Evolutionary conservation across 495 filamentous ascomycete genomes (phyloP), one percentile per base, ranked within the genome.

Genomic region (Penicillium argentinense): DNA sequence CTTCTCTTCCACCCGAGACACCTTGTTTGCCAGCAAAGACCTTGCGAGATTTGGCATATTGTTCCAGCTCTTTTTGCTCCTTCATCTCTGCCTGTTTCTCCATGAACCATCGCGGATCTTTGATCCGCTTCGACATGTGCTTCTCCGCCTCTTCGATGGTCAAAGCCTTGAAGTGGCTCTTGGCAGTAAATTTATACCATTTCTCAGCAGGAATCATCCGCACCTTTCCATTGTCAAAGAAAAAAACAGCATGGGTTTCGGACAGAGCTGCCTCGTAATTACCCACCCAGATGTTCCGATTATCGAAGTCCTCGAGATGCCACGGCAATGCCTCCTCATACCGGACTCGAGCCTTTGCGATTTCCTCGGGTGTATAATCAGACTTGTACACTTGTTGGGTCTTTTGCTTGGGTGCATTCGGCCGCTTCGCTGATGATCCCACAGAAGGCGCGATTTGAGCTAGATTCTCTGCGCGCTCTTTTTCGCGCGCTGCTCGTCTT

Each of bases 301-400:
- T 87, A 54, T 97, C 91, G 42, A 91, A 95, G 65, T 98, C 93
- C 59, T 98, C 93, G 37, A 98, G 64, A 61, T 96, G 91, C 93
- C 93, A 98, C 8, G 95, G 95, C 29, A 96, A 69, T 6, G 89
- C 87, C 59, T 98, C 93, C 62, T 98, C 95, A 53, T 97, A 98
- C 49, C 90, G 83, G 16, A 97, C 77, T 34, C 88, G 82, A 9
- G 81, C 78, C 41, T 81, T 78, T 45, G 88, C 90, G 56, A 89
- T 85, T 53, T 91, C 83, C 29, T 87, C 87, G 11, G 87, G 86
- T 0, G 89, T 90, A 68, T 93, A 87, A 59, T 92, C 80, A 24
- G 83, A 89, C 59, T 91, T 87, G 57, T 81, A 83, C 26, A 82
- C 75, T 47, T 79, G 77, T 45, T 81, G 77, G 5, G 86, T 84